Evolutionary conservation across 2,329 filamentous ascomycete genomes (phyloP), one percentile per base, ranked within the genome.

Genomic region (Dothiorella sarmentorum): DNA sequence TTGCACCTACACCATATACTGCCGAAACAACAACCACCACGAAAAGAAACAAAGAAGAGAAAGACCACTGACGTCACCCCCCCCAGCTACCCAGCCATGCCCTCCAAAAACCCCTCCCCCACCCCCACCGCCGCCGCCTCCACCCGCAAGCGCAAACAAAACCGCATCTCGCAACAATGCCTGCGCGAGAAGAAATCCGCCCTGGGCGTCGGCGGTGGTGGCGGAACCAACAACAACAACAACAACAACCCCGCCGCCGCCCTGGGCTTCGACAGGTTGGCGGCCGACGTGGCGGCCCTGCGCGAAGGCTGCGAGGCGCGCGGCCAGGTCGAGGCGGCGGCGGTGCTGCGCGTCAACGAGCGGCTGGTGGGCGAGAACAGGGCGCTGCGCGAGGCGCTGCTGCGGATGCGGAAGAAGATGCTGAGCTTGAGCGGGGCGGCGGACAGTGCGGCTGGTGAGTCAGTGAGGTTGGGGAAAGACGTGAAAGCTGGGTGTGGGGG

Each of bases 71-170:
- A n/a, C n/a, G n/a, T n/a, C n/a, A n/a, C n/a, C n/a, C n/a, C n/a
- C n/a, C n/a, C n/a, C n/a, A n/a, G n/a, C n/a, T n/a, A n/a, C n/a
- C n/a, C n/a, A n/a, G n/a, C n/a, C n/a, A n/a, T n/a, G n/a, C n/a
- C n/a, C n/a, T n/a, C n/a, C n/a, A n/a, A n/a, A n/a, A n/a, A n/a
- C n/a, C n/a, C n/a, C n/a, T n/a, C n/a, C n/a, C n/a, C n/a, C n/a
- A n/a, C n/a, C n/a, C n/a, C n/a, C n/a, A n/a, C n/a, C n/a, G n/a
- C n/a, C n/a, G n/a, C n/a, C n/a, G n/a, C n/a, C n/a, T n/a, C n/a
- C n/a, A n/a, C n/a, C n/a, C 56, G 56, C 45, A 58, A 58, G 31
- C 42, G 56, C 43, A 49, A 49, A n/a, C 56, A 58, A n/a, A 58
- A 58, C 33, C 56, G 56, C 13, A 49, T 58, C 29, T 58, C 56